Evolutionary conservation across 345 rosid species (phyloP).

Genomic region (Cardamine resedifolia): DNA sequence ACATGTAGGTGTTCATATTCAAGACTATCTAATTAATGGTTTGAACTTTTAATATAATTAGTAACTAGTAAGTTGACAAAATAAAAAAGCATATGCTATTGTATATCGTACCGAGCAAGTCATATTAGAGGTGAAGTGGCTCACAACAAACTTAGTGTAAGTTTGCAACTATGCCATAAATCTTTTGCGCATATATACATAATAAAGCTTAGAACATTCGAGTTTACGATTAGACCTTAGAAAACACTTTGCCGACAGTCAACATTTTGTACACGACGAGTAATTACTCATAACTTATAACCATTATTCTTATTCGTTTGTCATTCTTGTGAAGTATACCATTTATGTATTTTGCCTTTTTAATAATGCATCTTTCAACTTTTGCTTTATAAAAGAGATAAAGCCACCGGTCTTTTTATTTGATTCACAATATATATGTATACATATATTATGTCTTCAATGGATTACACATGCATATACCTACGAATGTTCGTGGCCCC

Average conservation of each 20-base stretch:
- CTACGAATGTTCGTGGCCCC: conserved; percentile 38
- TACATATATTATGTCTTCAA: conserved; percentile 19
- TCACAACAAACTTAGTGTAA: not conserved
- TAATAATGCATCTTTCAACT: conserved; percentile 19
- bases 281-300: conserved; percentile 11
- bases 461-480: conserved; percentile 39
- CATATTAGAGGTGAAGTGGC: not conserved
- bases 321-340: conserved; percentile 27
- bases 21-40: no score
- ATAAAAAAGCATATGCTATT: not conserved
- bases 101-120: not conserved
- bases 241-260: not conserved
- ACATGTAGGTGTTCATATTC: no score
- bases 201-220: not conserved
- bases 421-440: not conserved
- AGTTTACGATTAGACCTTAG: not conserved
- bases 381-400: conserved; percentile 34
- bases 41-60: no score
- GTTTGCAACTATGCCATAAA: not conserved
- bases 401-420: conserved; percentile 34
- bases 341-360: conserved; percentile 21
- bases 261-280: conserved; percentile 1
- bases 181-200: not conserved
- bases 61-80: not conserved
- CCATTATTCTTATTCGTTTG: conserved; percentile 28